Conservation (phyloP, 1,284 basidiomycete species). For the Golubevia sp. region DNA sequence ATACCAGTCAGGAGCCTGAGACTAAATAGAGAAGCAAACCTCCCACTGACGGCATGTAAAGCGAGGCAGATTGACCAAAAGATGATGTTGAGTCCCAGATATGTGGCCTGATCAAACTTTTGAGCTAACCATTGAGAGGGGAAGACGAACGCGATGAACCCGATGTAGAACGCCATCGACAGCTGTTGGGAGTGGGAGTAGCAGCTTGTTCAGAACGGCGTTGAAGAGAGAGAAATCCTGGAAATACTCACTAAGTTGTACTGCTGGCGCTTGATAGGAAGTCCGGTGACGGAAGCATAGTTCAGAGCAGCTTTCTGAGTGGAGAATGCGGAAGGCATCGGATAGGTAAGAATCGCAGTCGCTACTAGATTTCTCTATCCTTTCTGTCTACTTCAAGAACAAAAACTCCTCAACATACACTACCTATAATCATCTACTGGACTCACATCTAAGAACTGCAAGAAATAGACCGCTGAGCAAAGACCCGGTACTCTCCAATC, state of each 20-base stretch:
- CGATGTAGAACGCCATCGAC: conserved; percentile 12
- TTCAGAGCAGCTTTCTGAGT: conserved; percentile 14
- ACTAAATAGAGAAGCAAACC: conserved; percentile 11
- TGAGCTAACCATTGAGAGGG: conserved; percentile 5
- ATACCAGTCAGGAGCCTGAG: conserved; percentile 11
- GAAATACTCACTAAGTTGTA: conserved; percentile 12
- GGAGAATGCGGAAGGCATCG: too few relatives aligned
- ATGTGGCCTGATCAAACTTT: conserved; percentile 1
- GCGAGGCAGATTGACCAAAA: conserved; percentile 11
- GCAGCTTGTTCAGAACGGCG: too few relatives aligned
- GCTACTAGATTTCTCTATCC: too few relatives aligned
- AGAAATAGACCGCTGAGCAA: conserved; percentile 9
- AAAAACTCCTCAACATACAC: too few relatives aligned
- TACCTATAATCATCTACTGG: too few relatives aligned
- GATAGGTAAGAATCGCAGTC: too few relatives aligned
- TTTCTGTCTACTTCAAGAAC: too few relatives aligned
- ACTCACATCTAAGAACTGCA: conserved; percentile 10
- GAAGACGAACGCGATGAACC: conserved; percentile 9
- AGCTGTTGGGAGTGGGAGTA: too few relatives aligned
- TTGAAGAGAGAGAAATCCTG: too few relatives aligned
- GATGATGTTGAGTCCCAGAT: conserved; percentile 10
- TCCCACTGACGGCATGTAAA: conserved; percentile 2
- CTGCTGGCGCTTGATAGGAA: conserved; percentile 11
- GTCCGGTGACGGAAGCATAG: conserved; percentile 12
- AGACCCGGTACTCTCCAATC: conserved; percentile 5